Evolutionary conservation across 1,284 basidiomycete genomes (phyloP), one percentile per base, ranked within the genome.

Genomic region (Pulveroboletus ridleyi): DNA sequence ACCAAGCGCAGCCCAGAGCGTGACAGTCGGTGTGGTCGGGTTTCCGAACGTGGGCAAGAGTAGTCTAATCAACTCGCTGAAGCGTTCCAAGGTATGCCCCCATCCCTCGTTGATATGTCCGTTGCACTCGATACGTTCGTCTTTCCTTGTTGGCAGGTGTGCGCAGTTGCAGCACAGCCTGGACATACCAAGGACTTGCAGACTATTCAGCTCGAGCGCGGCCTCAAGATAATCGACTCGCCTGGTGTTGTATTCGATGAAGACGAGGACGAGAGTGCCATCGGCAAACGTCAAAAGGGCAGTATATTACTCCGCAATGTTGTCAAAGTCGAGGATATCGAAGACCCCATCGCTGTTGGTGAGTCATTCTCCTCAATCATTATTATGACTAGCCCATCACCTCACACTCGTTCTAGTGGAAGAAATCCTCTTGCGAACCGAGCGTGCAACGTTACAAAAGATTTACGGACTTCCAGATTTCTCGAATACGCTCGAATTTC

Each of bases 31-130:
- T 22, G 92, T 99, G 29, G 95, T 99, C 42, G 97, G 97, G 2
- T 97, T 96, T 74, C 97, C 97, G 7, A 99, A 99, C 78, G 97
- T 99, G 62, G 97, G 97, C 15, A 99, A 99, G 81, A 96, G 94
- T 64, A 95, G 90, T 70, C 77, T 99, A 64, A 98, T 99, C 81
- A 99, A 99, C 79, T 95, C 94, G 60, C 82, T 99, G 62, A 97
- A 98, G 79, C 83, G 97, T 54, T 89, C 89, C 63, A 94, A 95
- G 79, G 95, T 94, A 23, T 66, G 78, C 17, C 11, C 10, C n/a
- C 15, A 62, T 29, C 81, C 80, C 15, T 58, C 5, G 4, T 52
- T 44, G n/a, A 18, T 18, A 9, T 49, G n/a, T 50, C 20, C 47
- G 62, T 62, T 74, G 9, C 76, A 72, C 46, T 67, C 79, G 53